These are phyloP conservation scores for Penicillium sp. DNA, from an alignment of 2,329 filamentous ascomycete species.

Conservation along the genomic window DNA sequence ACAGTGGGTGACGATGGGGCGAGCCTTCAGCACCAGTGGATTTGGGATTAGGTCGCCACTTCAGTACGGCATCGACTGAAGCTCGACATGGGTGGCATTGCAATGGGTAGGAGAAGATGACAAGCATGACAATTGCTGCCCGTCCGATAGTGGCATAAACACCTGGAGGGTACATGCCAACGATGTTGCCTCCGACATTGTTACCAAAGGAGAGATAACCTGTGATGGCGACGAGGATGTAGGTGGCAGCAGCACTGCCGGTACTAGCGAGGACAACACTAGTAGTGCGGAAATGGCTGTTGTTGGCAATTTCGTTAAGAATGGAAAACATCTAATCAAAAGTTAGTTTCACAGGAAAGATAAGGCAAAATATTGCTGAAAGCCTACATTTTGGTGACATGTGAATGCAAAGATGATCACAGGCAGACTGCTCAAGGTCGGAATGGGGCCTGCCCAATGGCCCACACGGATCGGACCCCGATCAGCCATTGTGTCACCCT, in stretches of 20 bases:
- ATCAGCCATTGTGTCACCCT: slow-evolving; percentile 71
- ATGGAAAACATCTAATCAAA: slow-evolving; percentile 88
- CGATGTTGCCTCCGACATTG: slow-evolving; percentile 85
- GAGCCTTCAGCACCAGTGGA: slow-evolving; percentile 42
- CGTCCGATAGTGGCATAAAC: slow-evolving; percentile 88
- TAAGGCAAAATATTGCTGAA: background rate
- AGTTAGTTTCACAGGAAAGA: background rate
- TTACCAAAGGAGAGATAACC: slow-evolving; percentile 96
- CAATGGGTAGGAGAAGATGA: slow-evolving; percentile 93
- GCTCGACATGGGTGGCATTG: slow-evolving; percentile 95
- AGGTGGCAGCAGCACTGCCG: slow-evolving; percentile 81
- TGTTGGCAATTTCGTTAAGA: slow-evolving; percentile 87
- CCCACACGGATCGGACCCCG: slow-evolving; percentile 74
- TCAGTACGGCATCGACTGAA: slow-evolving; percentile 90
- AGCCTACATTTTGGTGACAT: slow-evolving; percentile 88
- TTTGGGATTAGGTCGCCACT: slow-evolving; percentile 69
- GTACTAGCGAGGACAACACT: slow-evolving; percentile 80
- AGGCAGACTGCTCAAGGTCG: slow-evolving; percentile 80
- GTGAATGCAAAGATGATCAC: slow-evolving; percentile 99
- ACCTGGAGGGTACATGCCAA: slow-evolving; percentile 81
- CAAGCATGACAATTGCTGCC: slow-evolving; percentile 90
- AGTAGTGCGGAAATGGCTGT: slow-evolving; percentile 74
- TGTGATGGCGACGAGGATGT: slow-evolving; percentile 88
- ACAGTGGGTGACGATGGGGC: slow-evolving; percentile 45
- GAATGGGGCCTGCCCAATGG: slow-evolving; percentile 74